Conservation (phyloP, 2,329 filamentous ascomycete genomes). For the Xylariaceae sp. region DNA sequence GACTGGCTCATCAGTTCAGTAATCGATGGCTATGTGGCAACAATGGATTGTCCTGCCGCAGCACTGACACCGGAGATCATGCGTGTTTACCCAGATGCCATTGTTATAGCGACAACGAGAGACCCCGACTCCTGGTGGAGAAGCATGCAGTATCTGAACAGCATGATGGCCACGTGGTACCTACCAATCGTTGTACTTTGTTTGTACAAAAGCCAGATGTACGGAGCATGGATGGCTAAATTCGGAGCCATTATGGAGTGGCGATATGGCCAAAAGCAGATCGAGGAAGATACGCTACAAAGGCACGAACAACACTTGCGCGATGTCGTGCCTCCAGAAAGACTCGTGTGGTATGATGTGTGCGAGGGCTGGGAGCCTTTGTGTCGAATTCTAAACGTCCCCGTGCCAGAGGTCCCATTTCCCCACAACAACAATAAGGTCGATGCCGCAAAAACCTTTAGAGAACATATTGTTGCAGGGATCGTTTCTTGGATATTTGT, state of each 20-base stretch:
- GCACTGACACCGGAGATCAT: constrained; percentile 45
- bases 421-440: constrained; percentile 36
- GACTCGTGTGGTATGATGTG: constrained; percentile 36
- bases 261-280: constrained; percentile 32
- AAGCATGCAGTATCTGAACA: constrained; percentile 34
- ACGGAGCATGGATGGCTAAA: constrained; percentile 31
- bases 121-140: constrained; percentile 38
- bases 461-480: constrained; percentile 28
- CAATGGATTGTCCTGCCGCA: constrained; percentile 42
- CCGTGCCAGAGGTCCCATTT: constrained; percentile 34
- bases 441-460: constrained; percentile 26
- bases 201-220: constrained; percentile 32
- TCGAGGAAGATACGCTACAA: constrained; percentile 29
- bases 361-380: constrained; percentile 36
- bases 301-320: constrained; percentile 33
- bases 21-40: constrained; percentile 36
- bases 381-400: constrained; percentile 35
- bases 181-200: constrained; percentile 33
- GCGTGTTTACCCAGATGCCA: constrained; percentile 47
- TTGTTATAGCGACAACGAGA: constrained; percentile 45
- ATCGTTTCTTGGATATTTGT: constrained; percentile 29
- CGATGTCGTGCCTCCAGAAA: constrained; percentile 32
- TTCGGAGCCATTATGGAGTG: constrained; percentile 32
- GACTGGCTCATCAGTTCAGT: constrained; percentile 36
- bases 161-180: constrained; percentile 34